Percentiles rank a stretch among this genome's conserved stretches.
Evolutionary conservation across 768 basidiomycete species (phyloP).

Genomic region (Pleurotus tuber-regium): DNA sequence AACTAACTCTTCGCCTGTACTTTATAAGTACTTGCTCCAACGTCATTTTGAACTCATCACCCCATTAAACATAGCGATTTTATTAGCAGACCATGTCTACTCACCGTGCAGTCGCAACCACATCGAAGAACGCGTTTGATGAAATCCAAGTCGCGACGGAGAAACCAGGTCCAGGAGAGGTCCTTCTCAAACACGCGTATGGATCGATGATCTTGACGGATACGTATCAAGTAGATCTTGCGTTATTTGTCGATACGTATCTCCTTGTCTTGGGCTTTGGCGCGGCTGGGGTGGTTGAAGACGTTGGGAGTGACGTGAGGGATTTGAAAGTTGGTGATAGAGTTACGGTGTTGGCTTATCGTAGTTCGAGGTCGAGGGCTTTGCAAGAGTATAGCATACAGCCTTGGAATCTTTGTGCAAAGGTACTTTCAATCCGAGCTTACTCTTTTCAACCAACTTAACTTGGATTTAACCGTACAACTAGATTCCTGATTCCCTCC

Average conservation of each 20-base stretch:
- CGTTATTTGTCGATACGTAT: conserved; percentile 24
- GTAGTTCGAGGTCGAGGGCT: conserved; percentile 24
- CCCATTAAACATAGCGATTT: too few species aligned
- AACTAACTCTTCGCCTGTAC: too few species aligned
- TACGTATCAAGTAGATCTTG: conserved; percentile 30
- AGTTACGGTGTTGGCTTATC: conserved; percentile 29
- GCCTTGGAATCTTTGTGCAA: conserved; percentile 28
- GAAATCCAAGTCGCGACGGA: conserved; percentile 29
- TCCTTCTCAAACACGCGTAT: conserved; percentile 37
- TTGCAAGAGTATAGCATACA: conserved; percentile 36
- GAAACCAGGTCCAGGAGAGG: conserved; percentile 28
- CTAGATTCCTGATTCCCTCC: conserved; percentile 19
- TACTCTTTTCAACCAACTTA: too few species aligned
- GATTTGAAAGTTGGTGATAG: conserved; percentile 33
- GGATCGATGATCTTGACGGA: conserved; percentile 33
- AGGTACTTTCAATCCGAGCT: too few species aligned
- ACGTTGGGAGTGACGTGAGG: conserved; percentile 30
- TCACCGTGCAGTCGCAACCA: conserved; percentile 8
- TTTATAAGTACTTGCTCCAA: too few species aligned
- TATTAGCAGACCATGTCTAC: background rate
- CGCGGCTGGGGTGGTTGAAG: conserved; percentile 28
- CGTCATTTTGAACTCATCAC: too few species aligned
- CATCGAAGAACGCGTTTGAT: background rate
- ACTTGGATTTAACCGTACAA: too few species aligned
- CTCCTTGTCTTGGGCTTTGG: conserved; percentile 35